Evolutionary conservation across 164 flowering plant genomes (phyloP).

Genomic region (Nymphaea colorata): DNA sequence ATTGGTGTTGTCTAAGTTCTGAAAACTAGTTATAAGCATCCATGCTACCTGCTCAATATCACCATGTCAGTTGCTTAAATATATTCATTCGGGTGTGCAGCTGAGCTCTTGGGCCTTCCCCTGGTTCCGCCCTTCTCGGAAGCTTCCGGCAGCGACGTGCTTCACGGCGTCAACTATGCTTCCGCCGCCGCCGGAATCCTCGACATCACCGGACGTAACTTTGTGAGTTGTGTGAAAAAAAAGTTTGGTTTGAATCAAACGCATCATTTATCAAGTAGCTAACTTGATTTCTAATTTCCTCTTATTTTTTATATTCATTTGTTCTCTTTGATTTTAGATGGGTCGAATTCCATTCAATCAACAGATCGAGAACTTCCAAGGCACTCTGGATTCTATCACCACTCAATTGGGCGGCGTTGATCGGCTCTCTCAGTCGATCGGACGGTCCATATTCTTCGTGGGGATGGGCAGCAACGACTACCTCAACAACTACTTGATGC

Average conservation of each 20-base stretch:
- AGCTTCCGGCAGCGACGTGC: constrained; percentile 39
- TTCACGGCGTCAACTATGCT: constrained; percentile 84
- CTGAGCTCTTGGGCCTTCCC: constrained; percentile 56
- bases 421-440: constrained; percentile 29
- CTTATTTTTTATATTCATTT: too few species aligned
- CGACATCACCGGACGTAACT: constrained; percentile 76
- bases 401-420: constrained; percentile 39
- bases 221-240: too few species aligned
- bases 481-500: constrained; percentile 95
- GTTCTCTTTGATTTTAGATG: constrained; percentile 25
- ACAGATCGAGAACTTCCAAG: constrained; percentile 71
- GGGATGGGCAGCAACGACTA: constrained; percentile 99
- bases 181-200: constrained; percentile 97
- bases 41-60: too few species aligned
- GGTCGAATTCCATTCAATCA: constrained; percentile 76
- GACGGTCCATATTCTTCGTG: constrained; percentile 59
- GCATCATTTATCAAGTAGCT: not conserved
- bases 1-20: too few species aligned
- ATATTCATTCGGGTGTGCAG: constrained; percentile 15
- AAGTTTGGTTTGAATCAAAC: too few species aligned
- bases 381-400: constrained; percentile 59
- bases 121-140: constrained; percentile 44
- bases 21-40: too few species aligned
- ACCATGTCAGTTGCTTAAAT: too few species aligned
- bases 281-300: too few species aligned